Evolutionary conservation across 2,329 filamentous ascomycete genomes (phyloP).

Genomic region (Ophiostoma angusticollis): DNA sequence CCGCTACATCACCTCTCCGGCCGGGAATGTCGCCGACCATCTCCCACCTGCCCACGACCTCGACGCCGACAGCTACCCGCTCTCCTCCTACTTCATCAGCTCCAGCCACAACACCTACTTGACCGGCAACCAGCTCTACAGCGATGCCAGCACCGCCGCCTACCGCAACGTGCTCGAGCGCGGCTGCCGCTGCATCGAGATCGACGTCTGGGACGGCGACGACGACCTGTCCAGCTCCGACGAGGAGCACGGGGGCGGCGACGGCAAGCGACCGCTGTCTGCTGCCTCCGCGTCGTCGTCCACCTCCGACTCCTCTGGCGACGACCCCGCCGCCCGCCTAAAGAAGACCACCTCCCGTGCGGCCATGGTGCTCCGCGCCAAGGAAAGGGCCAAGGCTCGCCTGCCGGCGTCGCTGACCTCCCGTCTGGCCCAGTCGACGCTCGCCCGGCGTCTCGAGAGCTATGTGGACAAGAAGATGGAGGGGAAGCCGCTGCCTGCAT

Average conservation of each 20-base stretch:
- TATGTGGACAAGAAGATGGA: conserved; percentile 20
- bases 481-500: conserved; percentile 6
- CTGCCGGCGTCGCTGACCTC: conserved; percentile 30
- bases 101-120: conserved; percentile 95
- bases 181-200: conserved; percentile 82
- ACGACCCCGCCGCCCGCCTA: conserved; percentile 11
- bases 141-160: conserved; percentile 73
- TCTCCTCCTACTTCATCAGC: conserved; percentile 87
- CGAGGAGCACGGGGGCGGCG: conserved; percentile 23
- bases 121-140: conserved; percentile 75
- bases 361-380: conserved; percentile 51
- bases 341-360: conserved; percentile 31
- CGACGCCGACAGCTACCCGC: conserved; percentile 54
- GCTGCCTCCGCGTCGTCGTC: neutral
- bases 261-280: neutral
- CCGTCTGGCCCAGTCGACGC: conserved; percentile 35
- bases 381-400: conserved; percentile 51
- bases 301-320: conserved; percentile 33
- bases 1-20: conserved; percentile 41
- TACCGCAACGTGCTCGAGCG: conserved; percentile 76
- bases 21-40: conserved; percentile 30
- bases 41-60: conserved; percentile 25
- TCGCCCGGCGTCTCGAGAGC: conserved; percentile 30
- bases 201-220: conserved; percentile 89
- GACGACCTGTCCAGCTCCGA: conserved; percentile 33